These are phyloP conservation scores for Cruciata laevipes DNA, from an alignment of 257 asterid genomes.

Conservation along the genomic window DNA sequence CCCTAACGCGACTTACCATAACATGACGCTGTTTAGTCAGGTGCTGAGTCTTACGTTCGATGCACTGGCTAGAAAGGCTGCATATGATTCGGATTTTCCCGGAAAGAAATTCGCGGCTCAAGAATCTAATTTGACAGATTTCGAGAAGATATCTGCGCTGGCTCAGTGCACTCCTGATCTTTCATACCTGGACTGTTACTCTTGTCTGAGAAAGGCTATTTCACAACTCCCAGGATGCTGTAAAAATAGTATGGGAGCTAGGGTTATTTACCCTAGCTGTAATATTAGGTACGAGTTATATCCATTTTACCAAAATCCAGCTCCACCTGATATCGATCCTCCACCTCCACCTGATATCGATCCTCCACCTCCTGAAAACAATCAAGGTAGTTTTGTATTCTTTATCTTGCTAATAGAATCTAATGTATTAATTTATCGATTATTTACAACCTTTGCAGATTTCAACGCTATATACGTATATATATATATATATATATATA, in stretches of 20 bases:
- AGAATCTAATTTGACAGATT: background rate
- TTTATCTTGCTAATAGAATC: background rate
- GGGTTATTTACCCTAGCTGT: background rate
- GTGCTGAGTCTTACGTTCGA: background rate
- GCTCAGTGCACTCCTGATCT: constrained; percentile 24
- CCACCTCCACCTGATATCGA: no score
- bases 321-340: no score
- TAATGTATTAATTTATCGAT: no score
- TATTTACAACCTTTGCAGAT: no score
- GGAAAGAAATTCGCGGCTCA: constrained; percentile 9
- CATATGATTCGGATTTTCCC: background rate
- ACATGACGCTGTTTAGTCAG: background rate
- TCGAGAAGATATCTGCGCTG: background rate
- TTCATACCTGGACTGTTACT: constrained; percentile 1
- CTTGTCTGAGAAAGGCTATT: background rate
- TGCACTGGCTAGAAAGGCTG: background rate
- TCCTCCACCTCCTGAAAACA: no score
- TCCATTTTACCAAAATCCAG: background rate
- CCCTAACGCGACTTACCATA: no score
- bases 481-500: no score
- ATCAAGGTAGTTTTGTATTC: no score
- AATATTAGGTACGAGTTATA: background rate
- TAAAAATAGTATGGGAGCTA: no score
- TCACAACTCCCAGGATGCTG: background rate
- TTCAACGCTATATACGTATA: no score